Percentiles rank a stretch among this genome's conserved stretches.
phyloP scores from a whole-genome alignment of 2,329 filamentous ascomycete genomes.

The Catunica adiposa region DNA sequence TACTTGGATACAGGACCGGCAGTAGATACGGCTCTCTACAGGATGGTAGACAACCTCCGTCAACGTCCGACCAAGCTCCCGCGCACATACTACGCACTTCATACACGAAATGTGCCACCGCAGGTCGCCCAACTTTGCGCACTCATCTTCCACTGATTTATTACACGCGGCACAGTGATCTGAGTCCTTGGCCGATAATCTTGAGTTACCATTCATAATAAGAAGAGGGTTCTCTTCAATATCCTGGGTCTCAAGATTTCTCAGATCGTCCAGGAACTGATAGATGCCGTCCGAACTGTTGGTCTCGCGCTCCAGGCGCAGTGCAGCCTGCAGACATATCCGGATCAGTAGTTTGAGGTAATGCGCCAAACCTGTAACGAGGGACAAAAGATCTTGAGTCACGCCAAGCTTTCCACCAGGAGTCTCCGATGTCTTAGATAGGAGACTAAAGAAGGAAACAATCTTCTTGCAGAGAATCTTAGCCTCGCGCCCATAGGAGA shows the following conservation, averaged over 20 bases:
- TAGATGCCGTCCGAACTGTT: constrained; percentile 58
- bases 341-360: constrained; percentile 95
- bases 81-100: constrained; percentile 48
- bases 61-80: constrained; percentile 51
- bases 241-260: constrained; percentile 48
- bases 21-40: constrained; percentile 52
- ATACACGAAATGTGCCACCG: constrained; percentile 78
- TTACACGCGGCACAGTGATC: constrained; percentile 73
- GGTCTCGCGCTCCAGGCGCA: constrained; percentile 79
- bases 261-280: constrained; percentile 68
- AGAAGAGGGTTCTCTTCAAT: constrained; percentile 53
- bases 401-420: constrained; percentile 84
- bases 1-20: constrained; percentile 46
- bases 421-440: constrained; percentile 87
- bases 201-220: constrained; percentile 45
- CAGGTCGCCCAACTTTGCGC: constrained; percentile 54
- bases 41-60: constrained; percentile 56
- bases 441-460: constrained; percentile 86
- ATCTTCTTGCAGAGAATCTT: constrained; percentile 99
- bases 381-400: constrained; percentile 91
- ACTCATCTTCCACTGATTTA: constrained; percentile 88
- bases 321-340: constrained; percentile 83
- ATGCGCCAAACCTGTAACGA: constrained; percentile 90
- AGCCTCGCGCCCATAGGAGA: constrained; percentile 88
- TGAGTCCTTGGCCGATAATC: constrained; percentile 56